Evolutionary conservation across 495 filamentous ascomycete species (phyloP), one percentile per base, ranked within the genome.

Genomic region (Annulohypoxylon moriforme): DNA sequence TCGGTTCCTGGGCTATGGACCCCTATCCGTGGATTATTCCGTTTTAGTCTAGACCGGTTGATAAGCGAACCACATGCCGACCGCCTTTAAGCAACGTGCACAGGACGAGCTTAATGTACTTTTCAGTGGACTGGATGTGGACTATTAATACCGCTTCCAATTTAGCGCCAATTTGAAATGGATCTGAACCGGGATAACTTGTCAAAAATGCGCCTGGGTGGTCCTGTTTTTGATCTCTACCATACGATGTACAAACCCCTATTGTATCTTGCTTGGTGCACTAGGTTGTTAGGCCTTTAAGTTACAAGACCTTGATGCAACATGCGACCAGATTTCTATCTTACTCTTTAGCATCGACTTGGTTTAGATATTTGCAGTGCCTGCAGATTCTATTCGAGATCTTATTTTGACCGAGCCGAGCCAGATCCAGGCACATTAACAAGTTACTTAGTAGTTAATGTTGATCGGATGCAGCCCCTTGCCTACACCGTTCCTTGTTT

Each of bases 31-130:
- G 27, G 36, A 20, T 42, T 59, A 50, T 53, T 64, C 53, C 60
- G 16, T 38, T 20, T 44, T 24, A 71, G 68, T 61, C 58, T 67
- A 72, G 64, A 40, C 25, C 10, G 14, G 36, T 49, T 55, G 25
- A 67, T 67, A 67, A 71, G 69, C 69, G 69, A 47, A 42, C 69
- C 64, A 64, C 25, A 68, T 68, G 69, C 52, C 53, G 64, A 29
- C 34, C 60, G 33, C 24, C 18, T 20, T 55, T 42, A 50, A 58
- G 52, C 58, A 72, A 67, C 64, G 52, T 72, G 69, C 52, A 44
- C 29, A 9, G 34, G 40, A 44, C 10, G 20, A 63, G 58, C 27
- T 57, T 49, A 56, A 56, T 34, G 66, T 50, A 50, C 57, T 59
- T 67, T 59, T 66, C 8, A 3, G 27, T 29, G 27, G 27, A 29